Evolutionary conservation across 2,329 filamentous ascomycete genomes (phyloP), one percentile per base, ranked within the genome.

Genomic region (Neopestalotiopsis rosae): DNA sequence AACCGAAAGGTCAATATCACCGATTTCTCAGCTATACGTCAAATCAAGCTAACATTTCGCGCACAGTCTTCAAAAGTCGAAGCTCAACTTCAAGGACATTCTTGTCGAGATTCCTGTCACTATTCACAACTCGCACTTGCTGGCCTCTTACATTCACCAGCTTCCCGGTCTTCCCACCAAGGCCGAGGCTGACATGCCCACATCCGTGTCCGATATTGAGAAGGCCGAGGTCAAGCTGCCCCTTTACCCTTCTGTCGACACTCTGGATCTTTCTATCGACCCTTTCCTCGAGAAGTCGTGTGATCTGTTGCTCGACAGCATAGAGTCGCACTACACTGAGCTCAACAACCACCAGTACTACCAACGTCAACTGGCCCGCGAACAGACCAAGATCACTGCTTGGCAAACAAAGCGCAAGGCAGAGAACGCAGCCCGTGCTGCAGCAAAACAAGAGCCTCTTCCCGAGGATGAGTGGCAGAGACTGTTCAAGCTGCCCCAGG

Each of bases 271-370:
- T 71, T 94, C 92, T 73, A 97, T 98, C 82, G 96, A 99, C 81
- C 96, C 96, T 40, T 97, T 97, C 88, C 90, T 99, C 62, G 95
- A 98, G 88, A 97, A 98, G 89, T 97, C 95, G 66, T 97, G 94
- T 84, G 95, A 99, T 79, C 90, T 98, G 74, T 90, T 99, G 68
- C 90, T 98, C 72, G 96, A 99, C 79, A 94, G 92, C 86, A 97
- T 99, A 81, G 96, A 99, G 87, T 92, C 92, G 68, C 96, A 99
- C 87, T 96, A 98, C 85, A 97, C 95, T 70, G 96, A 99, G 84
- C 92, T 97, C 81, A 98, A 98, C 90, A 99, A 99, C 89, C 96
- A 97, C 86, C 95, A 98, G 83, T 90, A 89, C 88, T 98, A 98
- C 87, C 94, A 98, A 85, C 90, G 96, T 77, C 94, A 97, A 79